phyloP scores from a whole-genome alignment of 2,329 filamentous ascomycete genomes.

The Colletotrichum sojae region DNA sequence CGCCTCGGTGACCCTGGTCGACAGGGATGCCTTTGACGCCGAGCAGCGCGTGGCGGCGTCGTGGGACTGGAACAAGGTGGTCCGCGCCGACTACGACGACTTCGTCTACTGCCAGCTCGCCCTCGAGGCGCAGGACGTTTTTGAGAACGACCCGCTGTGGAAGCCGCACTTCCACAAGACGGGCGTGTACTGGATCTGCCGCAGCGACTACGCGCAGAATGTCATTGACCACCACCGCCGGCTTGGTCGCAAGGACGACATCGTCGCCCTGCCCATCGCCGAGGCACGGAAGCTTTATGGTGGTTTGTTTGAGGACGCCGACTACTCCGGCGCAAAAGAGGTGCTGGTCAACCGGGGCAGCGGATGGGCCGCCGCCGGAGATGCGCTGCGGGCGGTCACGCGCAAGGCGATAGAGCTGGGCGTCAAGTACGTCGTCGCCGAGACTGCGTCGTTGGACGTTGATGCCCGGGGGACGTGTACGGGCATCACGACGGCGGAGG shows the following conservation, averaged over 20 bases:
- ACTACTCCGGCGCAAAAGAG: conserved; percentile 71
- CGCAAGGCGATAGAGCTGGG: conserved; percentile 66
- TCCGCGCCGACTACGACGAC: conserved; percentile 78
- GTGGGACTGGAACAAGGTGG: conserved; percentile 81
- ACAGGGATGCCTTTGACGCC: conserved; percentile 67
- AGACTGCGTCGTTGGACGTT: conserved; percentile 64
- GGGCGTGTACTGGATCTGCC: conserved; percentile 71
- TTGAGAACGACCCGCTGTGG: conserved; percentile 70
- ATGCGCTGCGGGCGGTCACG: conserved; percentile 69
- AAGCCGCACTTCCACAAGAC: conserved; percentile 70
- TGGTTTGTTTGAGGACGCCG: conserved; percentile 72
- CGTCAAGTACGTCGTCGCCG: conserved; percentile 70
- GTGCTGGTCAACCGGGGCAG: conserved; percentile 73
- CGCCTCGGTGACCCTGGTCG: conserved; percentile 69
- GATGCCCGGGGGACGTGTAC: conserved; percentile 54
- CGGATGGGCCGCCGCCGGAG: conserved; percentile 75
- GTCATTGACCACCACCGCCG: conserved; percentile 68
- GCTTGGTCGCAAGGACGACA: conserved; percentile 56
- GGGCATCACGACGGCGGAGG: conserved; percentile 64
- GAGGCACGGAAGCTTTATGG: conserved; percentile 66
- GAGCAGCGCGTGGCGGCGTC: conserved; percentile 70
- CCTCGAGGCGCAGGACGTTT: conserved; percentile 75
- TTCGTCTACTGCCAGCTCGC: conserved; percentile 74
- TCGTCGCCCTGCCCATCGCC: conserved; percentile 61
- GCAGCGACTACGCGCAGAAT: conserved; percentile 63